phyloP scores from a whole-genome alignment of 2,329 filamentous ascomycete species.

The Aspergillus spinulosporus region DNA sequence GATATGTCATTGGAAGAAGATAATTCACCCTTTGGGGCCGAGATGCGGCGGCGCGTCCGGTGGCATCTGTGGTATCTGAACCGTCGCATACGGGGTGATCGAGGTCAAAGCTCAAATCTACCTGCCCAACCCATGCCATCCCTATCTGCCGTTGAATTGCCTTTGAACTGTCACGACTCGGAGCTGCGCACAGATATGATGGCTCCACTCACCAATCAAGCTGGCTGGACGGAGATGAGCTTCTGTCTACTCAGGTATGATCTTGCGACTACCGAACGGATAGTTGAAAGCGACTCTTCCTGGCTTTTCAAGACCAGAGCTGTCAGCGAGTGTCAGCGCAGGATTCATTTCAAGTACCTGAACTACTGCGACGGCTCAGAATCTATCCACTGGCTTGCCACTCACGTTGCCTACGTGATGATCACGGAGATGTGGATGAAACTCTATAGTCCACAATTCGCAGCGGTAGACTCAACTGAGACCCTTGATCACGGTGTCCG shows the following conservation, averaged over 20 bases:
- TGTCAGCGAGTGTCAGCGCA: conserved; percentile 50
- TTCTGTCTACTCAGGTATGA: conserved; percentile 49
- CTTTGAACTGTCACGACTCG: conserved; percentile 47
- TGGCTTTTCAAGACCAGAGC: conserved; percentile 32
- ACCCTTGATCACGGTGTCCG: conserved; percentile 52
- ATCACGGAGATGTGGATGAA: conserved; percentile 73
- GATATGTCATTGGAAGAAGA: conserved; percentile 22
- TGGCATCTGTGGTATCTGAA: conserved; percentile 40
- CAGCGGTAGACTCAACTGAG: background rate
- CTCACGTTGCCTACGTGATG: conserved; percentile 65
- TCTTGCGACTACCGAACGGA: conserved; percentile 40
- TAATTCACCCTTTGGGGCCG: conserved; percentile 42
- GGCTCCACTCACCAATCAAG: conserved; percentile 42
- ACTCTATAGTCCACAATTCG: conserved; percentile 64
- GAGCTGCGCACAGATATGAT: conserved; percentile 45
- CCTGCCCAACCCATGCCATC: conserved; percentile 23
- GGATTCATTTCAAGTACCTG: conserved; percentile 52
- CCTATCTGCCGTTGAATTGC: conserved; percentile 38
- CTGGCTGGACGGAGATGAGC: conserved; percentile 52
- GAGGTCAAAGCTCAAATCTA: too few species aligned
- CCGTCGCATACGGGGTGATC: conserved; percentile 41
- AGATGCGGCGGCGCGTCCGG: conserved; percentile 38
- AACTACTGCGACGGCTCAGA: conserved; percentile 45
- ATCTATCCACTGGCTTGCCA: conserved; percentile 62
- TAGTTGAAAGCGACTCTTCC: conserved; percentile 16